phyloP scores from a whole-genome alignment of 257 asterid genomes.

The Solanum sejunctum region DNA sequence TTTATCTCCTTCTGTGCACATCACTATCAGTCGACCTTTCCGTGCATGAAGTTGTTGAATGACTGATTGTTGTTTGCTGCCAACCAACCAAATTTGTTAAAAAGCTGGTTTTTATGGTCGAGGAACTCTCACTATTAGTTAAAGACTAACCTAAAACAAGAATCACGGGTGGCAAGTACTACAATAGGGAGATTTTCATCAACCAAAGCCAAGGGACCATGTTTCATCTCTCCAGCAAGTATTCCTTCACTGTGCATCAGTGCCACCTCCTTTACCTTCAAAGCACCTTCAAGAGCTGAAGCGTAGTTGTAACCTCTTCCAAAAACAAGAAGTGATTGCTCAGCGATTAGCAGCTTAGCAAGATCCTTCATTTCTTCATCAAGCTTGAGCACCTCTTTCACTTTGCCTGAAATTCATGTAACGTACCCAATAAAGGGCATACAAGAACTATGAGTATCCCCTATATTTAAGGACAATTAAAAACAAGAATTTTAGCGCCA shows the following conservation, averaged over 20 bases:
- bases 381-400: conserved; percentile 83
- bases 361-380: conserved; percentile 86
- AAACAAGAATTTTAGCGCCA: neutral
- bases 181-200: conserved; percentile 89
- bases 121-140: neutral
- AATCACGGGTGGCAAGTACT: conserved; percentile 89
- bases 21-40: conserved; percentile 87
- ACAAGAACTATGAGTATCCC: neutral
- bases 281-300: conserved; percentile 91
- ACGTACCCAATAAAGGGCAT: neutral
- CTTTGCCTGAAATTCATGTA: conserved; percentile 46
- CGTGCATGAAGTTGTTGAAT: conserved; percentile 99
- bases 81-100: conserved; percentile 2
- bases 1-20: conserved; percentile 82
- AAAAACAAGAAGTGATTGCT: conserved; percentile 92
- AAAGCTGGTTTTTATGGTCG: neutral
- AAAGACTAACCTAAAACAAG: conserved; percentile 73
- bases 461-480: neutral
- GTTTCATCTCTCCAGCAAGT: conserved; percentile 99
- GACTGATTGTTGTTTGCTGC: conserved; percentile 94
- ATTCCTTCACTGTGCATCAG: conserved; percentile 99
- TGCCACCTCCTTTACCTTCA: conserved; percentile 97
- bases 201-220: conserved; percentile 94
- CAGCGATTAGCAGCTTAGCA: conserved; percentile 64
- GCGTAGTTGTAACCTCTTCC: conserved; percentile 97